These are phyloP conservation scores for Puccinia polysora DNA, from an alignment of 1,284 basidiomycete species.

Conservation along the genomic window DNA sequence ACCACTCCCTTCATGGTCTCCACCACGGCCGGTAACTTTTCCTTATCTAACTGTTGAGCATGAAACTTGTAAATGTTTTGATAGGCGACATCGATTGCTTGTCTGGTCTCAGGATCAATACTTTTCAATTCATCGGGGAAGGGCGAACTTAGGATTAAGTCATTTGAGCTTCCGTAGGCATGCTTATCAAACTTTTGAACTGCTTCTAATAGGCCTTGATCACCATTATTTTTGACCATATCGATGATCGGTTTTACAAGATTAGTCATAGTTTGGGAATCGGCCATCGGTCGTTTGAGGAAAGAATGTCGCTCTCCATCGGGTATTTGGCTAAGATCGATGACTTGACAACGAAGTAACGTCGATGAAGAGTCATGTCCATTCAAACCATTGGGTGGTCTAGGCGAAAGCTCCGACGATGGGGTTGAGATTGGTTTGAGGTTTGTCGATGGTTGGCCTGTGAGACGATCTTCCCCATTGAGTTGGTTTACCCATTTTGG, in stretches of 20 bases:
- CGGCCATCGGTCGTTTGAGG: constrained; percentile 27
- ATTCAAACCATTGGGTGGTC: neutral
- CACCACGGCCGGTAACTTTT: constrained; percentile 64
- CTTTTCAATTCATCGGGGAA: neutral
- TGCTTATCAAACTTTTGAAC: constrained; percentile 46
- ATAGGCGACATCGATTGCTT: constrained; percentile 88
- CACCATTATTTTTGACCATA: constrained; percentile 50
- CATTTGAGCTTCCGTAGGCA: neutral
- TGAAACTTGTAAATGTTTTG: constrained; percentile 82
- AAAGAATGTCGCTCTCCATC: neutral
- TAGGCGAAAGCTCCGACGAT: too few relatives aligned
- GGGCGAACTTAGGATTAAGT: constrained; percentile 6
- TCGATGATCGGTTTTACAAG: constrained; percentile 55
- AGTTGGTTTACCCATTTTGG: constrained; percentile 65
- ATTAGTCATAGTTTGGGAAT: constrained; percentile 42
- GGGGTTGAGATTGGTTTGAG: neutral
- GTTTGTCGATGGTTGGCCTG: neutral
- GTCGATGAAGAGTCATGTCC: neutral
- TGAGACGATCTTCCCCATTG: constrained; percentile 15
- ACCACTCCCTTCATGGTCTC: constrained; percentile 98
- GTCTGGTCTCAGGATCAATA: constrained; percentile 57
- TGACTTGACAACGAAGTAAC: constrained; percentile 26
- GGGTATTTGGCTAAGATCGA: constrained; percentile 43
- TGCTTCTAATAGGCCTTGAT: constrained; percentile 58
- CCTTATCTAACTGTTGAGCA: constrained; percentile 69